These are phyloP conservation scores for Ophiostoma triangulosporum DNA, from an alignment of 2,329 filamentous ascomycete species.

Conservation along the genomic window DNA sequence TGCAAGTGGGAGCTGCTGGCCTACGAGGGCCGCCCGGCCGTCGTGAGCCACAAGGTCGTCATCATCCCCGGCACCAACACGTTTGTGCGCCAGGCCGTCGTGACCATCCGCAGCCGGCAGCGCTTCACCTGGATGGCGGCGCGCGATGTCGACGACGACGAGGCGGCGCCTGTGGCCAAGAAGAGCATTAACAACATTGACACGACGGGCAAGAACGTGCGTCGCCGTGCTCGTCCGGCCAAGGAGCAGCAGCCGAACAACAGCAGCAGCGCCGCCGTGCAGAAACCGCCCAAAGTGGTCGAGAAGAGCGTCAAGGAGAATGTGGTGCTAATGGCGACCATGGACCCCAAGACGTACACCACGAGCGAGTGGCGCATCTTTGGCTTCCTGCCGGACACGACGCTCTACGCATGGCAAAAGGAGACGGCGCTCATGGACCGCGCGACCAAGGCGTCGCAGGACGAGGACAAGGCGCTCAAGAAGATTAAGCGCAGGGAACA, in stretches of 20 bases:
- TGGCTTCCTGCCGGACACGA: slow-evolving; percentile 46
- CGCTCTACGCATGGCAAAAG: slow-evolving; percentile 27
- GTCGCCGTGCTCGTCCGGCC: not conserved
- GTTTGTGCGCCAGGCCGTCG: slow-evolving; percentile 38
- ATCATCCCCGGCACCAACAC: slow-evolving; percentile 29
- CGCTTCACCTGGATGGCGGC: slow-evolving; percentile 28
- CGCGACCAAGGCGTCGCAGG: slow-evolving; percentile 1
- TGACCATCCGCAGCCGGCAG: slow-evolving; percentile 45
- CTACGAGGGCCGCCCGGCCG: slow-evolving; percentile 33
- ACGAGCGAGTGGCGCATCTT: slow-evolving; percentile 48
- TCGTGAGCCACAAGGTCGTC: slow-evolving; percentile 42
- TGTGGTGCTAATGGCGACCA: slow-evolving; percentile 41
- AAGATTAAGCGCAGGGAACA: not conserved
- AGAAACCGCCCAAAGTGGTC: slow-evolving; percentile 29
- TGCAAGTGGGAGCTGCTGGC: slow-evolving; percentile 41
- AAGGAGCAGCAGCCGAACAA: too few relatives aligned
- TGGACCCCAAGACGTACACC: slow-evolving; percentile 33
- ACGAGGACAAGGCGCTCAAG: not conserved
- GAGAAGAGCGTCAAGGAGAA: slow-evolving; percentile 48
- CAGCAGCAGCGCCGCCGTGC: slow-evolving; percentile 17
- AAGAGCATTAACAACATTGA: not conserved
- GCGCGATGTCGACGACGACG: slow-evolving; percentile 15
- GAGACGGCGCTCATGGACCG: slow-evolving; percentile 11
- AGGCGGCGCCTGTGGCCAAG: not conserved
- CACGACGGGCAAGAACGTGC: not conserved